A percentile compares a stretch with the other conserved stretches of the same genome.
Evolutionary conservation across 352 stramenopile genomes (phyloP).

Genomic region (Plasmopara muralis): DNA sequence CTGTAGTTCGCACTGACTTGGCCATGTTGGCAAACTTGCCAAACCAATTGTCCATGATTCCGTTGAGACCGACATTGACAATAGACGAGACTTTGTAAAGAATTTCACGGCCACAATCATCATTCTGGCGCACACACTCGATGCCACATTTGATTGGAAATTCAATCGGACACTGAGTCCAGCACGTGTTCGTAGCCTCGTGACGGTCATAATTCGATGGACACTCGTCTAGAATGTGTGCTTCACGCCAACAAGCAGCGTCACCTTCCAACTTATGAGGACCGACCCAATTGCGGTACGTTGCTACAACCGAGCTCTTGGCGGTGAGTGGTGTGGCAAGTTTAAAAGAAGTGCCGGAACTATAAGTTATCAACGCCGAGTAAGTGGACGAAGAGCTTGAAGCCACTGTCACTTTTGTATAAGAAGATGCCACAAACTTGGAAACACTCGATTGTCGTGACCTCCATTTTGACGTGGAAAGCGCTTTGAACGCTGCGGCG

Average conservation of each 20-base stretch:
- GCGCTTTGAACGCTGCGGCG: slow-evolving; percentile 6
- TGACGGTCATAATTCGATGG: slow-evolving; percentile 28
- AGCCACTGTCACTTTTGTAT: slow-evolving; percentile 9
- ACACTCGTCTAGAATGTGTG: slow-evolving; percentile 29
- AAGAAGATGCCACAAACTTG: background rate
- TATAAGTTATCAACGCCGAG: slow-evolving; percentile 11
- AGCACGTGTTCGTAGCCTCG: slow-evolving; percentile 40
- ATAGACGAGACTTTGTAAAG: slow-evolving; percentile 29
- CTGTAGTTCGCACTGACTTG: slow-evolving; percentile 27
- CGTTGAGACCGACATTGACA: slow-evolving; percentile 28
- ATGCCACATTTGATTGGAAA: slow-evolving; percentile 28
- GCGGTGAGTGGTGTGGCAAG: slow-evolving; percentile 16
- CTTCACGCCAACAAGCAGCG: slow-evolving; percentile 16
- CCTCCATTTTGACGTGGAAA: slow-evolving; percentile 2
- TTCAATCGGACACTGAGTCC: slow-evolving; percentile 38
- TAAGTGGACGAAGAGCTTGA: slow-evolving; percentile 14
- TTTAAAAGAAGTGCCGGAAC: slow-evolving; percentile 13
- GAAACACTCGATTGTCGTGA: background rate
- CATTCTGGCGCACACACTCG: slow-evolving; percentile 30
- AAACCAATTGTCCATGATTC: slow-evolving; percentile 38
- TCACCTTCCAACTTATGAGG: slow-evolving; percentile 6
- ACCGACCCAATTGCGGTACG: slow-evolving; percentile 33
- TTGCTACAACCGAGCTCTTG: slow-evolving; percentile 17
- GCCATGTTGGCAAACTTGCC: slow-evolving; percentile 26
- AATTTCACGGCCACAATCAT: slow-evolving; percentile 30